Evolutionary conservation across 2,329 filamentous ascomycete genomes (phyloP).

Genomic region (Xylaria multiplex): DNA sequence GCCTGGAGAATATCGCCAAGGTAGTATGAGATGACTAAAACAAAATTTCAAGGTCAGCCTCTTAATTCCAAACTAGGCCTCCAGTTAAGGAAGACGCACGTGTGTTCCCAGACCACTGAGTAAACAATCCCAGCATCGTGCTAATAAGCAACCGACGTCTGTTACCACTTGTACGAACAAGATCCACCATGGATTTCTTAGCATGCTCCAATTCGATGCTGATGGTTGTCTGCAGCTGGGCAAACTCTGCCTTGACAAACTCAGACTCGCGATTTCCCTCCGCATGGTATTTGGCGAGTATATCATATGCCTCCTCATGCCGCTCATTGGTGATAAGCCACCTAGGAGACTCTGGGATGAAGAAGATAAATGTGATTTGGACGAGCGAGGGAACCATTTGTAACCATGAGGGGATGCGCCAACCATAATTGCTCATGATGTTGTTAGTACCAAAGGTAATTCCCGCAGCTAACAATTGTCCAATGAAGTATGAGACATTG

Average conservation of each 20-base stretch:
- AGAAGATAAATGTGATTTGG: conserved; percentile 55
- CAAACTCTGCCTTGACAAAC: conserved; percentile 64
- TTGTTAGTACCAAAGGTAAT: conserved; percentile 61
- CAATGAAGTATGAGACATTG: conserved; percentile 67
- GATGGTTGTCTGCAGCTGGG: conserved; percentile 66
- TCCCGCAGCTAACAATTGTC: conserved; percentile 59
- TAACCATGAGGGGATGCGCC: conserved; percentile 59
- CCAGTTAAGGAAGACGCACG: conserved; percentile 22
- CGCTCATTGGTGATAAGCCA: conserved; percentile 65
- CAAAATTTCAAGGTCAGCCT: conserved; percentile 40
- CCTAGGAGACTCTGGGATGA: conserved; percentile 69
- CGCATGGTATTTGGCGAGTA: conserved; percentile 59
- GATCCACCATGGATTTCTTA: conserved; percentile 57
- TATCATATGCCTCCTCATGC: conserved; percentile 59
- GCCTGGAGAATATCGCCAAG: conserved; percentile 55
- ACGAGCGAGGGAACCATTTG: conserved; percentile 57
- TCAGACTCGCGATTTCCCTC: conserved; percentile 58
- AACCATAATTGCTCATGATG: conserved; percentile 53
- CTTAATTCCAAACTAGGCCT: neutral
- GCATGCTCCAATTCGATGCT: conserved; percentile 62
- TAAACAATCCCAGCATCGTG: conserved; percentile 53
- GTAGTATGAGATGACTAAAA: conserved; percentile 54
- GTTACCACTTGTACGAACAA: conserved; percentile 55
- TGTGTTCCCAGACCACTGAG: conserved; percentile 47
- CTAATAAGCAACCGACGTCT: conserved; percentile 53